Evolutionary conservation across 1,284 basidiomycete genomes (phyloP).

Genomic region (Thelephora terrestris): DNA sequence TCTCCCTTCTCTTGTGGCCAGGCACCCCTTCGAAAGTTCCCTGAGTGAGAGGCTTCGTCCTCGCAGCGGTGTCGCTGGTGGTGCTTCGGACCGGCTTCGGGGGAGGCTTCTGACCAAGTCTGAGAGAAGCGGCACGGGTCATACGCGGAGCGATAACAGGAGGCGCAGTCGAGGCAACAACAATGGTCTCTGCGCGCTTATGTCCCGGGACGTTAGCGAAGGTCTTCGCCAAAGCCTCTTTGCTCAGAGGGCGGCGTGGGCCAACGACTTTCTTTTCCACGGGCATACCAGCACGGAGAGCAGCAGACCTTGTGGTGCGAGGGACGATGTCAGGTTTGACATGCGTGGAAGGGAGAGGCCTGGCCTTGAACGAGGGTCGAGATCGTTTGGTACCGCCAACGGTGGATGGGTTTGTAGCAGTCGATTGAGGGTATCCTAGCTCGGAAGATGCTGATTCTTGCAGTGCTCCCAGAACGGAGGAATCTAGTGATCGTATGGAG

Average conservation of each 20-base stretch:
- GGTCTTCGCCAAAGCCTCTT: slow-evolving; percentile 49
- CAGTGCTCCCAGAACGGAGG: slow-evolving; percentile 36
- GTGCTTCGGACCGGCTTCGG: slow-evolving; percentile 14
- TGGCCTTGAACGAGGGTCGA: slow-evolving; percentile 58
- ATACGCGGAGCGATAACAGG: slow-evolving; percentile 63
- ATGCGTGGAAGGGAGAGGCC: slow-evolving; percentile 55
- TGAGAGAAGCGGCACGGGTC: slow-evolving; percentile 61
- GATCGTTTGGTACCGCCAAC: slow-evolving; percentile 19
- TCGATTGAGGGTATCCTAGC: slow-evolving; percentile 30
- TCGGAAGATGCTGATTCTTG: slow-evolving; percentile 26
- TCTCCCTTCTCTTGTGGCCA: slow-evolving; percentile 70
- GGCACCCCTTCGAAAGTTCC: slow-evolving; percentile 65
- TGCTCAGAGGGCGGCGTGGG: slow-evolving; percentile 38
- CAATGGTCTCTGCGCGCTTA: slow-evolving; percentile 53
- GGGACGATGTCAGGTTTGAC: slow-evolving; percentile 61
- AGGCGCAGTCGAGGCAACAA: slow-evolving; percentile 64
- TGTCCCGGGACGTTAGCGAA: slow-evolving; percentile 73
- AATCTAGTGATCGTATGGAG: slow-evolving; percentile 36
- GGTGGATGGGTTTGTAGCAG: slow-evolving; percentile 32
- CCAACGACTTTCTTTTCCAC: slow-evolving; percentile 15
- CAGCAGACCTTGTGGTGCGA: slow-evolving; percentile 67
- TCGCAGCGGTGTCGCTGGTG: slow-evolving; percentile 5
- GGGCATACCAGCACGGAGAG: slow-evolving; percentile 52
- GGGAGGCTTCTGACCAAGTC: slow-evolving; percentile 35
- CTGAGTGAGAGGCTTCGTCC: slow-evolving; percentile 19